Evolutionary conservation across 805 yeast species (phyloP).

Genomic region (Candida ortonii): DNA sequence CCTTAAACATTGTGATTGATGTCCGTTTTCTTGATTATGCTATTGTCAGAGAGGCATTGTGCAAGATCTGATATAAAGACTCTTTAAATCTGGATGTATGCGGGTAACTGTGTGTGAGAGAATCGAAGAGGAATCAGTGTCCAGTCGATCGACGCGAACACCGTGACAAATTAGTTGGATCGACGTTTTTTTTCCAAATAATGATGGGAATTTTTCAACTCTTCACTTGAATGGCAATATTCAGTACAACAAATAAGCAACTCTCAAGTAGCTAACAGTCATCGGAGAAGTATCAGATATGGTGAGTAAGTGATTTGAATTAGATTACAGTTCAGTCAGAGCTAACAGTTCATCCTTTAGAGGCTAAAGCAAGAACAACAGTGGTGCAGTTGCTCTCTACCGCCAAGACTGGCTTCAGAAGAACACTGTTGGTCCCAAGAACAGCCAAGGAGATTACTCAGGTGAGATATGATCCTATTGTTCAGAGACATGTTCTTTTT

Average conservation of each 20-base stretch:
- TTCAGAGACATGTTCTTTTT: constrained; percentile 87
- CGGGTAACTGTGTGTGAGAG: too few relatives aligned
- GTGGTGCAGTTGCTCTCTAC: constrained; percentile 83
- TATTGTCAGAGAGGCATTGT: too few relatives aligned
- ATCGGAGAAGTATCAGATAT: constrained; percentile 9
- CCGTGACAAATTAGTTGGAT: constrained; percentile 1
- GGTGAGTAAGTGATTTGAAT: constrained; percentile 23
- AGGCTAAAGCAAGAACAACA: constrained; percentile 74
- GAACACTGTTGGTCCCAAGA: constrained; percentile 79
- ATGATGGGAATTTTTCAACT: too few relatives aligned
- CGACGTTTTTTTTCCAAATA: not conserved
- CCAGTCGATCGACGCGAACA: constrained; percentile 10
- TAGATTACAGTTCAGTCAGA: too few relatives aligned
- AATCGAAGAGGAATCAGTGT: too few relatives aligned
- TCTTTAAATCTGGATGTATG: too few relatives aligned
- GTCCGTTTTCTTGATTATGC: too few relatives aligned
- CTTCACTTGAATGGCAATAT: too few relatives aligned
- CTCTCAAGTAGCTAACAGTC: too few relatives aligned
- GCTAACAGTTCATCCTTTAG: constrained; percentile 26
- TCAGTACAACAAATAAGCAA: too few relatives aligned
- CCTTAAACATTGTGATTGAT: constrained; percentile 14
- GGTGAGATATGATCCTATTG: constrained; percentile 84
- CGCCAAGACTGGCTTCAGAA: constrained; percentile 85
- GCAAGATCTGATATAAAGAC: too few relatives aligned
- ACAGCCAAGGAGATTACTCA: constrained; percentile 75